Conservation (phyloP, 768 basidiomycete genomes). For the Rhizopogon sp. region DNA sequence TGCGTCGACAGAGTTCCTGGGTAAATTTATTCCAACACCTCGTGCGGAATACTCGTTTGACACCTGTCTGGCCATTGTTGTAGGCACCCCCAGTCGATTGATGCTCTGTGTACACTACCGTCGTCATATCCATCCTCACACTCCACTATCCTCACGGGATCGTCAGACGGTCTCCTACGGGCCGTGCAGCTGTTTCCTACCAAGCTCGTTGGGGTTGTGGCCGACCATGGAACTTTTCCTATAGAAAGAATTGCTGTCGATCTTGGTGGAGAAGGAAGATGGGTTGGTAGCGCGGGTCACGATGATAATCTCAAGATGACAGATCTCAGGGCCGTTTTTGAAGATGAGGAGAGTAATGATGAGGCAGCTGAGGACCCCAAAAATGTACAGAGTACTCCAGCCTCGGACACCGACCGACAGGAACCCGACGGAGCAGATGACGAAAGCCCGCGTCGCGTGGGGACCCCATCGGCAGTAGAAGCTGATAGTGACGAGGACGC, state of each 20-base stretch:
- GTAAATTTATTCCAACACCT: conserved; percentile 33
- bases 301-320: conserved; percentile 85
- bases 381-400: conserved; percentile 13
- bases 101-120: conserved; percentile 76
- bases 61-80: conserved; percentile 9
- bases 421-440: conserved; percentile 15
- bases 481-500: conserved; percentile 20
- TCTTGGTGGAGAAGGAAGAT: conserved; percentile 53
- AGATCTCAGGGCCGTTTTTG: conserved; percentile 74
- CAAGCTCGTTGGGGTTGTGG: conserved; percentile 84
- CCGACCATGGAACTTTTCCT: conserved; percentile 89
- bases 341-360: conserved; percentile 28
- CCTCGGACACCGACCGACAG: conserved; percentile 8
- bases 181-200: conserved; percentile 87
- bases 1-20: conserved; percentile 89
- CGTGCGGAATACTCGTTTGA: not conserved
- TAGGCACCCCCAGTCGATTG: conserved; percentile 89
- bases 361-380: conserved; percentile 15
- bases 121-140: conserved; percentile 54
- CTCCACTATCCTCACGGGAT: conserved; percentile 79
- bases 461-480: conserved; percentile 8
- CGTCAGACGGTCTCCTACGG: conserved; percentile 86
- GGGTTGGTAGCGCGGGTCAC: conserved; percentile 92
- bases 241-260: conserved; percentile 81
- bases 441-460: conserved; percentile 10